Percentiles rank a stretch among this genome's conserved stretches.
phyloP scores from a whole-genome alignment of 768 basidiomycete genomes.

The Harrya chromipes region DNA sequence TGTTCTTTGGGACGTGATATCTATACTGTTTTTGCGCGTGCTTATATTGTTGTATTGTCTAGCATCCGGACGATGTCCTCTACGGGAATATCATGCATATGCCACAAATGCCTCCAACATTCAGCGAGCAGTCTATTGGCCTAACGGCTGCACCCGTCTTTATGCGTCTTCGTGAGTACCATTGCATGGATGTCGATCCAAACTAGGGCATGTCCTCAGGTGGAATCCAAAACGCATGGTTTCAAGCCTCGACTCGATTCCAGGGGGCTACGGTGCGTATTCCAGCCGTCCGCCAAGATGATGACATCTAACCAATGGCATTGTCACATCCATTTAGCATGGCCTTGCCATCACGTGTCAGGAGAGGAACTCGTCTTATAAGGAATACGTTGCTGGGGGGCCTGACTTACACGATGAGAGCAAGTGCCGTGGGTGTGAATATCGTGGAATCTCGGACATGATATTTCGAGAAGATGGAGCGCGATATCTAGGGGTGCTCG shows the following conservation, averaged over 20 bases:
- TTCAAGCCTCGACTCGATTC: constrained; percentile 22
- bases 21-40: not conserved
- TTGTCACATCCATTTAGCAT: constrained; percentile 7
- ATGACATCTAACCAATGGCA: constrained; percentile 2
- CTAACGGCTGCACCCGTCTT: constrained; percentile 51
- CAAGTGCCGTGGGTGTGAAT: constrained; percentile 33
- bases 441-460: constrained; percentile 27
- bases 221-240: constrained; percentile 42
- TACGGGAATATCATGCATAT: constrained; percentile 20
- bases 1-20: constrained; percentile 53
- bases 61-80: constrained; percentile 21
- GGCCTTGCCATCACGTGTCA: constrained; percentile 21
- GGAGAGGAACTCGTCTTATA: constrained; percentile 36
- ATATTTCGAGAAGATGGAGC: constrained; percentile 26
- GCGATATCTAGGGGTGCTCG: constrained; percentile 17
- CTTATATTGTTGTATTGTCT: not conserved
- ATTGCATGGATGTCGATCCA: constrained; percentile 40
- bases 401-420: constrained; percentile 42
- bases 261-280: constrained; percentile 25
- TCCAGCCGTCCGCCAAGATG: not conserved
- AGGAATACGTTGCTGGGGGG: constrained; percentile 37
- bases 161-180: constrained; percentile 56
- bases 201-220: constrained; percentile 32
- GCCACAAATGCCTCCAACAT: constrained; percentile 22
- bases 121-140: constrained; percentile 34